These are phyloP conservation scores for Phytopythium oedochilum DNA, from an alignment of 352 stramenopile species.

Conservation along the genomic window DNA sequence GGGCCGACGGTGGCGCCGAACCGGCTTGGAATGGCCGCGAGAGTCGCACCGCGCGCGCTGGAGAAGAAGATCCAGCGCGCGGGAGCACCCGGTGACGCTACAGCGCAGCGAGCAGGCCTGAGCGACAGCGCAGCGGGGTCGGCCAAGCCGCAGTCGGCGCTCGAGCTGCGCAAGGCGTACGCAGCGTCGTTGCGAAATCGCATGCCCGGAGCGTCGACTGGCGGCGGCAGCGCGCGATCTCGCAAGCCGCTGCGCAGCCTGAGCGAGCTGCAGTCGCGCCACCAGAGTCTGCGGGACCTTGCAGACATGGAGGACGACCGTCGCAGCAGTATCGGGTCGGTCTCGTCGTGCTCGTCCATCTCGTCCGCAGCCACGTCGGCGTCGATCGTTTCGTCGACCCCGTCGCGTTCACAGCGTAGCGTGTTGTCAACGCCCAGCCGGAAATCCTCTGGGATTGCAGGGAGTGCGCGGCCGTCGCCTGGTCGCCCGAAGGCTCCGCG, in stretches of 20 bases:
- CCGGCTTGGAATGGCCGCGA: conserved; percentile 38
- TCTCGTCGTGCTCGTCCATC: conserved; percentile 46
- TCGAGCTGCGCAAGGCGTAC: conserved; percentile 22
- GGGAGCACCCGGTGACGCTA: conserved; percentile 11
- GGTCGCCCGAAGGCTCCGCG: conserved; percentile 13
- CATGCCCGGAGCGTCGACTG: conserved; percentile 16
- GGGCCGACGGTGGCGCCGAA: conserved; percentile 11
- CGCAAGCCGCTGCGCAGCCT: conserved; percentile 12
- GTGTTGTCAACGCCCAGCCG: conserved; percentile 1
- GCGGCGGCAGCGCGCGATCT: conserved; percentile 21
- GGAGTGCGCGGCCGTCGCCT: conserved; percentile 5
- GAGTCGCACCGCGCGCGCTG: conserved; percentile 24
- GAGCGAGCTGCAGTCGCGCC: conserved; percentile 15
- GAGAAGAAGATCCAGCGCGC: conserved; percentile 35
- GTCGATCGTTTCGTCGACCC: conserved; percentile 25
- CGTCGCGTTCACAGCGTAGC: conserved; percentile 16
- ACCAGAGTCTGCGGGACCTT: conserved; percentile 34
- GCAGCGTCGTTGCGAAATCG: conserved; percentile 15
- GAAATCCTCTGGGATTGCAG: conserved; percentile 1
- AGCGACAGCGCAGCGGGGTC: conserved; percentile 6
- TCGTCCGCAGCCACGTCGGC: conserved; percentile 32
- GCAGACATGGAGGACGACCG: conserved; percentile 35
- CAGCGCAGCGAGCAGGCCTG: not conserved
- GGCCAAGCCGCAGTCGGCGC: conserved; percentile 15
- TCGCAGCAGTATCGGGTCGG: conserved; percentile 42